A percentile compares a stretch with the other conserved stretches of the same genome.
phyloP scores from a whole-genome alignment of 176 grass and related monocot genomes.

The Hordeum marinum region DNA sequence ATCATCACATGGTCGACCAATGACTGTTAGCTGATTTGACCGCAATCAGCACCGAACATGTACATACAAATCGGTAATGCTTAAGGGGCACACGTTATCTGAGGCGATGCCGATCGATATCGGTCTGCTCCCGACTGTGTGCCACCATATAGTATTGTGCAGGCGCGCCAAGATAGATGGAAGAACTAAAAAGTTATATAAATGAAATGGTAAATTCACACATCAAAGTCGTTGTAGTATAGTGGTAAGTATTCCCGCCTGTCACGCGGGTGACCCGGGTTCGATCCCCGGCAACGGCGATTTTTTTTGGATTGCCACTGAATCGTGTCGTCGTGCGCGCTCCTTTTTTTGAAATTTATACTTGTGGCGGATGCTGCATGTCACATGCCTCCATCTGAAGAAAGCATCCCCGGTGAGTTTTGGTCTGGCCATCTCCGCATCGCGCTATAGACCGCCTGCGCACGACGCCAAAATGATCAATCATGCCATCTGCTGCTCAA shows the following conservation, averaged over 20 bases:
- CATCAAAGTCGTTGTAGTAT: slow-evolving; percentile 67
- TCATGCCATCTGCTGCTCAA: too few relatives aligned
- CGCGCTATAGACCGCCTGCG: too few relatives aligned
- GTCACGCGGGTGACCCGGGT: slow-evolving; percentile 73
- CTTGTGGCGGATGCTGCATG: too few relatives aligned
- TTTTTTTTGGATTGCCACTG: background rate
- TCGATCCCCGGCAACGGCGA: slow-evolving; percentile 69
- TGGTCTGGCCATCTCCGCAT: too few relatives aligned
- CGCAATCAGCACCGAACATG: background rate
- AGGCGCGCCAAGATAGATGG: too few relatives aligned
- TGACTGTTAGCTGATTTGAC: background rate
- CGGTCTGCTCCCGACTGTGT: background rate
- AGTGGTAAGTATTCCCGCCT: slow-evolving; percentile 86
- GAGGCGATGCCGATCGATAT: background rate
- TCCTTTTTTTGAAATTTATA: too few relatives aligned
- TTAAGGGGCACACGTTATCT: background rate
- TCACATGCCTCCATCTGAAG: too few relatives aligned
- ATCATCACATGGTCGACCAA: background rate
- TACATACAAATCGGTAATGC: background rate
- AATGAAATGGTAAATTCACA: rapidly evolving
- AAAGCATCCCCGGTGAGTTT: too few relatives aligned
- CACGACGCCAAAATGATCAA: too few relatives aligned
- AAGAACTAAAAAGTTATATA: too few relatives aligned
- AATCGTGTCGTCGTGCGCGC: too few relatives aligned
- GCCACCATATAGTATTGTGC: too few relatives aligned